phyloP scores from a whole-genome alignment of 805 yeast species.

The Ogataea nakhonphanomensis region DNA sequence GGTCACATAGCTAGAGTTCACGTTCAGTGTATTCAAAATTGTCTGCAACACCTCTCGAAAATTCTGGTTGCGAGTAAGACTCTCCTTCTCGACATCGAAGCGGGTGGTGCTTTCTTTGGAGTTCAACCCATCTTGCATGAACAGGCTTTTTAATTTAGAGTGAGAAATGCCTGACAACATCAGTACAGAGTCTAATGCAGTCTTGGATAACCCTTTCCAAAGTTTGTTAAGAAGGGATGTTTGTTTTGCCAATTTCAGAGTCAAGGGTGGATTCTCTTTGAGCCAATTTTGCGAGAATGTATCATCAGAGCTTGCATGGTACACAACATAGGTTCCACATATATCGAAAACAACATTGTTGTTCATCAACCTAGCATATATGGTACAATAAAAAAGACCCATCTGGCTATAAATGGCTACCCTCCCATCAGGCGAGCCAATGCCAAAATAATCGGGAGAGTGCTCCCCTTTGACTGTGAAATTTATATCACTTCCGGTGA shows the following conservation, averaged over 20 bases:
- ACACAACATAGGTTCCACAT: slow-evolving; percentile 48
- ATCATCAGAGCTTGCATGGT: slow-evolving; percentile 40
- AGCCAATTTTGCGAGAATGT: slow-evolving; percentile 23
- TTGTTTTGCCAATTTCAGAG: slow-evolving; percentile 44
- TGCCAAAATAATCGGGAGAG: slow-evolving; percentile 16
- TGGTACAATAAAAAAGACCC: too few relatives aligned
- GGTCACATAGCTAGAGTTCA: slow-evolving; percentile 36
- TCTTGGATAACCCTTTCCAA: slow-evolving; percentile 45
- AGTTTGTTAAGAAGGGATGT: slow-evolving; percentile 48
- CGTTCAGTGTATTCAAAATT: slow-evolving; percentile 28
- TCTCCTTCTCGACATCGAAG: slow-evolving; percentile 13
- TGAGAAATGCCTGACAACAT: slow-evolving; percentile 47
- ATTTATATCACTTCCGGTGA: slow-evolving; percentile 4
- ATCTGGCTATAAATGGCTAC: slow-evolving; percentile 10
- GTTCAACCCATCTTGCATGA: slow-evolving; percentile 18
- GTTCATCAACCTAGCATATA: slow-evolving; percentile 23
- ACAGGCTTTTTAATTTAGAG: slow-evolving; percentile 39
- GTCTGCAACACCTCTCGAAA: slow-evolving; percentile 28
- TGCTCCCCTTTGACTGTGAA: slow-evolving; percentile 11
- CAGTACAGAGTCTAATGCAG: slow-evolving; percentile 42
- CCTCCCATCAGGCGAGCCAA: slow-evolving; percentile 19
- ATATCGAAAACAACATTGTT: slow-evolving; percentile 45
- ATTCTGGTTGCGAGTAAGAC: slow-evolving; percentile 17
- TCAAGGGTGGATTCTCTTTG: slow-evolving; percentile 33
- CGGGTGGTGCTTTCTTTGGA: slow-evolving; percentile 1